Evolutionary conservation across 345 rosid species (phyloP), one percentile per base, ranked within the genome.

Genomic region (Brassica juncea): DNA sequence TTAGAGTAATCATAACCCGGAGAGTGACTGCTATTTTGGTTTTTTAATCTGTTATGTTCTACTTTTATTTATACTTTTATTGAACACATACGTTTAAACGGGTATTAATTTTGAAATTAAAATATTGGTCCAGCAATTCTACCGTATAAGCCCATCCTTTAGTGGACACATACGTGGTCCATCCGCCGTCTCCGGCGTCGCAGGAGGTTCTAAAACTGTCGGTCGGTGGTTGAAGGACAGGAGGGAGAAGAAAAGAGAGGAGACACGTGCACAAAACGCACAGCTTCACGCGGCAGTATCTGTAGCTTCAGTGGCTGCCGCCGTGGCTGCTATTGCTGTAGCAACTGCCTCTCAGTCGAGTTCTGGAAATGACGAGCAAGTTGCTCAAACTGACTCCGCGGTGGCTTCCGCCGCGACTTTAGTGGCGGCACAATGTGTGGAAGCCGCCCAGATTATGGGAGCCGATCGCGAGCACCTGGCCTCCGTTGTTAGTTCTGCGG

Each of bases 211-310:
- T 12, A 93, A 88, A 79, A 93, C 97, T 1, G 89, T 93, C 3
- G 98, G 94, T 7, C 87, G 94, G 69, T 89, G 97, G 97, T 78
- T 91, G 47, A 93, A 88, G 37, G 97, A 91, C 23, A 77, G 97
- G 72, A 87, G 84, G 80, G 97, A 91, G 84, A 93, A 91, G 87
- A 91, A 89, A 71, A 93, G 88, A 73, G 98, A 93, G 74, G 97
- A 93, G 72, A 66, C 87, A 1, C 85, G 97, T 31, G 90, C 92
- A 14, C 94, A 85, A 0, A 93, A 93, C 30, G 97, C 98, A 1
- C 98, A 93, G 85, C 89, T 93, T 6, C 93, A 93, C 25, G 93
- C 97, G 0, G 93, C 92, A 1, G 74, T 93, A 16, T 86, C 98
- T 1, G 97, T 93, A 0, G 98, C 97, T 0, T 88, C 93, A 6